These are phyloP conservation scores for Chlorella sorokiniana DNA, from an alignment of 139 green algal genomes.

Conservation along the genomic window DNA sequence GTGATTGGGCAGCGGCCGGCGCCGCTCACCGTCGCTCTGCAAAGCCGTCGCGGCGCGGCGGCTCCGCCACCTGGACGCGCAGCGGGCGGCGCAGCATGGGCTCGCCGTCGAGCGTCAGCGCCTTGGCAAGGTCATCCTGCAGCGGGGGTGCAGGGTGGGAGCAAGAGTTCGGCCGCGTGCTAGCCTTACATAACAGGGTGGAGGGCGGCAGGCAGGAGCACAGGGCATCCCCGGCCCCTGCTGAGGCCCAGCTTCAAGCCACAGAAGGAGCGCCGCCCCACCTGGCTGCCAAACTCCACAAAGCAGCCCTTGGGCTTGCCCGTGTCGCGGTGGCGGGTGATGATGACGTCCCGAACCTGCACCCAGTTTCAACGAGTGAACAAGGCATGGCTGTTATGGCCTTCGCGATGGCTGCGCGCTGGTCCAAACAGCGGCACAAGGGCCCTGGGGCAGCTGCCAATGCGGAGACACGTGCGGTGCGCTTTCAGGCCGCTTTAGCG, in stretches of 20 bases:
- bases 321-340: conserved; percentile 57
- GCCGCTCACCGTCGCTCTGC: background rate
- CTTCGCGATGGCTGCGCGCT: too few species aligned
- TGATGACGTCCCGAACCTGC: conserved; percentile 50
- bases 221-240: too few species aligned
- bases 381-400: too few species aligned
- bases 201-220: background rate
- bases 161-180: background rate
- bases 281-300: conserved; percentile 56
- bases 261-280: background rate
- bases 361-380: too few species aligned
- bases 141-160: background rate
- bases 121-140: conserved; percentile 30
- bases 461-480: too few species aligned
- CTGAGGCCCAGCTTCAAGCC: background rate
- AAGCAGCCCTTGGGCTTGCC: conserved; percentile 54
- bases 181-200: background rate
- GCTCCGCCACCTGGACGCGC: conserved; percentile 52
- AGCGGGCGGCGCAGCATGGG: conserved; percentile 42
- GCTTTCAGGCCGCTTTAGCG: too few species aligned
- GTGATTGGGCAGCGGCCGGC: too few species aligned
- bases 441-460: background rate
- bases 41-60: conserved; percentile 23
- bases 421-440: background rate
- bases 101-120: conserved; percentile 26